Base-by-base conservation (phyloP, 345 rosid genomes). In the Aquilaria yunnanensis region DNA sequence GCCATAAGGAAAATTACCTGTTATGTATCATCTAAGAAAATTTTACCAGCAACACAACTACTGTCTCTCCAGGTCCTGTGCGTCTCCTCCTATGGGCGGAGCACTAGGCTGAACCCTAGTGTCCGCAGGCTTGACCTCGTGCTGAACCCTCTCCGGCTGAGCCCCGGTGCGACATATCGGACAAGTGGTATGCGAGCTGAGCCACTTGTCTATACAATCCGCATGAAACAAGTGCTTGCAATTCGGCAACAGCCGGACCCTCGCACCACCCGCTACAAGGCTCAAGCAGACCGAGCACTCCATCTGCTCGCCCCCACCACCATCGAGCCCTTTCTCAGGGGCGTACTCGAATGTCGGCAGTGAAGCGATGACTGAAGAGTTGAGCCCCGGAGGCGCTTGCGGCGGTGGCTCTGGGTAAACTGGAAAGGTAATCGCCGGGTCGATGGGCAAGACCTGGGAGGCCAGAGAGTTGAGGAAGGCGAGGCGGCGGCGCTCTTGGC, bases 241-340 rank as follows among this genome's bases (percentile, higher is more conserved):
- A 51, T 83, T 78, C 0, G 88, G 83, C 60, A 83, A 61, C 32
- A 73, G 49, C 57, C 81, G 75, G 4, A 70, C 75, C 62, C 32
- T 50, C 41, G 70, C 78, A 3, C 65, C 83, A 9, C 72, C 79
- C 62, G 48, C 66, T 14, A 80, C 52, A 32, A 33, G 46, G 12
- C 77, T 65, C 58, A 83, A 66, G 53, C 85, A 83, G 57, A 83
- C 81, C 0, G 81, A 60, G 75, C 88, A 83, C 61, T 83, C 84
- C 7, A 33, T 5, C 0, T 32, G 33, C 51, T 65, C 77, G 0
- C 49, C 64, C 4, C 14, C 59, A 23, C 13, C 56, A 6, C 7
- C 43, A 11, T 37, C 59, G 13, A 23, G 32, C n/a, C 50, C 41
- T 62, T 1, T 57, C 32, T 63, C 72, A 23, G 23, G 23, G 23